A percentile compares a stretch with the other conserved stretches of the same genome.
phyloP scores from a whole-genome alignment of 2,329 filamentous ascomycete species.

The Venturia nashicola region DNA sequence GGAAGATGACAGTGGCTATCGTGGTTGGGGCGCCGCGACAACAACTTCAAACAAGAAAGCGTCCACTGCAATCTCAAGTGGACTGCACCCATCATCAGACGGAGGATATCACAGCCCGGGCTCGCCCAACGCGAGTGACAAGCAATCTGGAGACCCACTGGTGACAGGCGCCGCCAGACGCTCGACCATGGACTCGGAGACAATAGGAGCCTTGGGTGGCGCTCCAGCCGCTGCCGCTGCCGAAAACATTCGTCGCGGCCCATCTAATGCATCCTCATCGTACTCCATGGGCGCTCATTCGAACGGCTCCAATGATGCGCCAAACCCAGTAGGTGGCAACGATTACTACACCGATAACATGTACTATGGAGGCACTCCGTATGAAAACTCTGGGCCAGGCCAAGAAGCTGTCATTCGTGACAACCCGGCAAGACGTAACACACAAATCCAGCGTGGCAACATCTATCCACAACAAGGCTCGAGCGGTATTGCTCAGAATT shows the following conservation, averaged over 20 bases:
- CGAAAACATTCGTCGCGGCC: conserved; percentile 70
- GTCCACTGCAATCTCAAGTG: conserved; percentile 69
- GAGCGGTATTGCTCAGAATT: conserved; percentile 93
- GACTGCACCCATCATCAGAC: conserved; percentile 54
- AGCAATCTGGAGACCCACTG: conserved; percentile 56
- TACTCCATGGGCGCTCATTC: conserved; percentile 78
- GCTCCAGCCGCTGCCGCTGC: conserved; percentile 44
- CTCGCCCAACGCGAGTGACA: conserved; percentile 58
- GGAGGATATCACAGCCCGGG: conserved; percentile 39
- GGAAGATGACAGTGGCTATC: conserved; percentile 71
- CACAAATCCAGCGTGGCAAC: conserved; percentile 81
- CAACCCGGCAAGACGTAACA: conserved; percentile 83
- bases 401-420: conserved; percentile 74
- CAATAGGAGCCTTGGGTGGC: conserved; percentile 65
- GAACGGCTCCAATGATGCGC: conserved; percentile 44
- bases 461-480: conserved; percentile 83
- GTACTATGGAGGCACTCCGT: conserved; percentile 42
- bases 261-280: conserved; percentile 90
- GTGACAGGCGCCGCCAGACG: conserved; percentile 24
- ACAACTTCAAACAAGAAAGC: conserved; percentile 61
- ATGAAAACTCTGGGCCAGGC: conserved; percentile 39
- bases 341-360: conserved; percentile 43
- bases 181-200: conserved; percentile 57
- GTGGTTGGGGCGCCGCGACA: conserved; percentile 74
- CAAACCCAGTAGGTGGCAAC: conserved; percentile 33